phyloP scores from a whole-genome alignment of 1,284 basidiomycete genomes.

The Tylopilus orsonianus region DNA sequence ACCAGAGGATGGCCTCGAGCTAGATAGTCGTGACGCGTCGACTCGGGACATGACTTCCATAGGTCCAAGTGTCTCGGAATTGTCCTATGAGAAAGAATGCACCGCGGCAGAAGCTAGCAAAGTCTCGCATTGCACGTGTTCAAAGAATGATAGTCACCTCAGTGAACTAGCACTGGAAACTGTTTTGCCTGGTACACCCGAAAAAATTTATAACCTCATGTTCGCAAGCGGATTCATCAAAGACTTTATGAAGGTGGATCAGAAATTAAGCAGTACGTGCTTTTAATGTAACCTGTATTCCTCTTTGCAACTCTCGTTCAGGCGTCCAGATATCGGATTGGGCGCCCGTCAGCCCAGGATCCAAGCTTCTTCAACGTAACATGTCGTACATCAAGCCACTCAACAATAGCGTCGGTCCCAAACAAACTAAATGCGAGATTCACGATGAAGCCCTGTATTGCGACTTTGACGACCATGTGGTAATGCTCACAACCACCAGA shows the following conservation, averaged over 20 bases:
- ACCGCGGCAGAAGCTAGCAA: slow-evolving; percentile 34
- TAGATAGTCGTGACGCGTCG: slow-evolving; percentile 24
- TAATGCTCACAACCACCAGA: slow-evolving; percentile 85
- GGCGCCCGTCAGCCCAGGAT: slow-evolving; percentile 64
- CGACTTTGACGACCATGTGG: slow-evolving; percentile 85
- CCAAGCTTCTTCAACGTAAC: slow-evolving; percentile 75
- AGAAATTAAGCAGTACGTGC: slow-evolving; percentile 82
- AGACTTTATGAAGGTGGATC: slow-evolving; percentile 85
- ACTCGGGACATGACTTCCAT: slow-evolving; percentile 24
- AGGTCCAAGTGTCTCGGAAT: slow-evolving; percentile 23
- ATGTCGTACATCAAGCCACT: slow-evolving; percentile 98
- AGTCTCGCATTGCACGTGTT: slow-evolving; percentile 77
- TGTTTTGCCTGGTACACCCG: slow-evolving; percentile 85
- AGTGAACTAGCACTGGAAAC: slow-evolving; percentile 75
- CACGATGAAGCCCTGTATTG: slow-evolving; percentile 80
- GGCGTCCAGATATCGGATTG: slow-evolving; percentile 94
- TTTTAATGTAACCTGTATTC: background rate
- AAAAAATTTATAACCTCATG: slow-evolving; percentile 94
- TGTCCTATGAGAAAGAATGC: slow-evolving; percentile 10
- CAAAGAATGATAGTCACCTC: slow-evolving; percentile 71
- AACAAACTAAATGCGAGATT: slow-evolving; percentile 93
- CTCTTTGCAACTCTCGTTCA: slow-evolving; percentile 34
- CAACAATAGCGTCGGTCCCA: slow-evolving; percentile 86
- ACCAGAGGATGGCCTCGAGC: slow-evolving; percentile 60
- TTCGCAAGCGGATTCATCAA: slow-evolving; percentile 97